These are phyloP conservation scores for Stipa capillata DNA, from an alignment of 176 grass and related monocot genomes.

Conservation along the genomic window DNA sequence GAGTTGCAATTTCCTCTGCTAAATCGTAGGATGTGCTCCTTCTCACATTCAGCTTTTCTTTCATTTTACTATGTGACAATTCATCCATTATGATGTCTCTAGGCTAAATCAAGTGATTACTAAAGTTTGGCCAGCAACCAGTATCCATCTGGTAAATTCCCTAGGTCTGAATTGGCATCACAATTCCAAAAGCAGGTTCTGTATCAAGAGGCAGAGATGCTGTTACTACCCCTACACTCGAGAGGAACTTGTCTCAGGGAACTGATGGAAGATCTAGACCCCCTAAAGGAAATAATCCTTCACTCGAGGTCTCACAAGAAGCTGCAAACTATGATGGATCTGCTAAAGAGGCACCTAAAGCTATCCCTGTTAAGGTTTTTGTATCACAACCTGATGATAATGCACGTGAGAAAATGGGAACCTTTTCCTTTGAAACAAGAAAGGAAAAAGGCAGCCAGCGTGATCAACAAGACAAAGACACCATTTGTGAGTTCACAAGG, in stretches of 20 bases:
- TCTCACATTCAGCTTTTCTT: background rate
- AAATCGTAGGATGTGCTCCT: background rate
- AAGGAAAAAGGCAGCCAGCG: conserved; percentile 22
- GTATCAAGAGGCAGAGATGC: conserved; percentile 12
- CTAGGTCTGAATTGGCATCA: conserved; percentile 63
- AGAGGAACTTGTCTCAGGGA: no score
- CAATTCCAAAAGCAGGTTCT: conserved; percentile 28
- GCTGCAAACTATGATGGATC: conserved; percentile 17
- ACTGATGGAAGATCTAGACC: no score
- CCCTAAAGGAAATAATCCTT: conserved; percentile 29
- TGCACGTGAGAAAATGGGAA: conserved; percentile 16
- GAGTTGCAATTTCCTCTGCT: background rate
- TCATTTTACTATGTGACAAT: background rate
- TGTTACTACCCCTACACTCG: background rate
- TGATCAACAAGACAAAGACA: conserved; percentile 14
- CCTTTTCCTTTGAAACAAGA: conserved; percentile 29
- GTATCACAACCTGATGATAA: conserved; percentile 24
- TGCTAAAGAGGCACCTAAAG: no score
- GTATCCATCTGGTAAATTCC: conserved; percentile 50
- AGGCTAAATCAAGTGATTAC: conserved; percentile 42
- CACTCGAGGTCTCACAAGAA: conserved; percentile 13
- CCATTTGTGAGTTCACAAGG: conserved; percentile 34
- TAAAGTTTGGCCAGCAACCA: conserved; percentile 55
- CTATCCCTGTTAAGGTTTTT: no score
- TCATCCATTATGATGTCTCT: conserved; percentile 4